Evolutionary conservation across 352 stramenopile species (phyloP), one percentile per base, ranked within the genome.

Genomic region (Plasmopara halstedii): DNA sequence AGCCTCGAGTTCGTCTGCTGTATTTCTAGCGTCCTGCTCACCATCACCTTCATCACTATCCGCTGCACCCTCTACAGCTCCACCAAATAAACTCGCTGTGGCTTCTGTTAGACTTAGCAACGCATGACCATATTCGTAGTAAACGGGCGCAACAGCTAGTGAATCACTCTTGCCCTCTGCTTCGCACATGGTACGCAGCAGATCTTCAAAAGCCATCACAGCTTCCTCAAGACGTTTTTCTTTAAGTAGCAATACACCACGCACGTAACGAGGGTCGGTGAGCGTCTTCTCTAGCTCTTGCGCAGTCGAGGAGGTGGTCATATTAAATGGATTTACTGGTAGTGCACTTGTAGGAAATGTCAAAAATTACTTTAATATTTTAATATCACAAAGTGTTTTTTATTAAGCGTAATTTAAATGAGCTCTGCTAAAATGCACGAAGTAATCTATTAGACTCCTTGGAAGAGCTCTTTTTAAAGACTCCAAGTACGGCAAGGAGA

Each of bases 91-190:
- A 46, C 58, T 80, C 25, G 69, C 69, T n/a, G 64, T 84, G 20
- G 59, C 67, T 56, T 94, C 82, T 2, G 69, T 69, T 9, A 90
- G 63, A 51, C 70, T 74, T 25, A 94, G 61, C 50, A 94, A 55
- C 20, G 82, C 68, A 54, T 94, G 74, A 32, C 82, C 82, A 46
- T 94, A 91, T 51, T 88, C 70, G 50, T 91, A 89, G 52, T 91
- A 94, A 20, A 87, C 71, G 2, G 76, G 76, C 11, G 76, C 76
- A 2, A 84, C 62, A 1, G 49, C 58, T 14, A 93, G 56, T 46
- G 73, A 74, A 43, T 93, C 81, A 18, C 61, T 53, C 36, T 87
- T 68, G 36, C 82, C 58, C 60, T 93, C 77, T 6, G 62, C 65
- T 52, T 93, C 81, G 46, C 76, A 90, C 73, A 88, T 78, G 29